These are phyloP conservation scores for Termitomyces sp. DNA, from an alignment of 768 basidiomycete species.

Conservation along the genomic window DNA sequence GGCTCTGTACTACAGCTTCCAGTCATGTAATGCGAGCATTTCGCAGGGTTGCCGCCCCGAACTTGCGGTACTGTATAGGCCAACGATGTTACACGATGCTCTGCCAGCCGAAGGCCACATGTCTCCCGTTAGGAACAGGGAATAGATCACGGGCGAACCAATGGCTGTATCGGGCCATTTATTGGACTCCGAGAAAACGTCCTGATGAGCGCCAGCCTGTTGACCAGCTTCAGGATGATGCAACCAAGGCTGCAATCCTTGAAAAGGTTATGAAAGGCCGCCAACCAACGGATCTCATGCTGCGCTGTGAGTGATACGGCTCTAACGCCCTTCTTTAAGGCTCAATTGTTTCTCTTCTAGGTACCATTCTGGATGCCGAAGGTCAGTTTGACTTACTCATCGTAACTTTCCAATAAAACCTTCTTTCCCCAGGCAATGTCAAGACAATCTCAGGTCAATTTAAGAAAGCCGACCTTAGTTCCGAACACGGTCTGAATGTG, in stretches of 20 bases:
- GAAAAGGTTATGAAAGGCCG: constrained; percentile 86
- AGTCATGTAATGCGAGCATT: constrained; percentile 36
- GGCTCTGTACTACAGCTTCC: constrained; percentile 25
- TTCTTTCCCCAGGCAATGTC: constrained; percentile 59
- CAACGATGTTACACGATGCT: constrained; percentile 1
- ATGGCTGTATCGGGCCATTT: constrained; percentile 19
- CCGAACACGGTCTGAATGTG: constrained; percentile 88
- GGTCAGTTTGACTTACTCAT: constrained; percentile 38
- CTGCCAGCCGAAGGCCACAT: neutral
- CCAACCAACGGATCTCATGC: constrained; percentile 85
- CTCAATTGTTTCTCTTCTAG: constrained; percentile 36
- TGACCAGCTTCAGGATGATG: constrained; percentile 56
- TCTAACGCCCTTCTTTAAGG: constrained; percentile 7
- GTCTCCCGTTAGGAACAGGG: constrained; percentile 2
- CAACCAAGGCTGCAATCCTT: constrained; percentile 66
- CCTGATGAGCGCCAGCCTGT: constrained; percentile 31
- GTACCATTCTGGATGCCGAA: constrained; percentile 83
- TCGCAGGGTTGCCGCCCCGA: constrained; percentile 11
- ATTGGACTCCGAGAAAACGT: constrained; percentile 32
- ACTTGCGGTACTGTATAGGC: neutral
- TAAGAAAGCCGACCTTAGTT: constrained; percentile 85
- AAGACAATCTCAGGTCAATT: constrained; percentile 87
- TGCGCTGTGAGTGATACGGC: constrained; percentile 68
- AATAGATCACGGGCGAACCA: constrained; percentile 3
- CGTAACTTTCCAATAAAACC: constrained; percentile 1